Conservation (phyloP, 306 rosid species). For the Citrullus colocynthis region DNA sequence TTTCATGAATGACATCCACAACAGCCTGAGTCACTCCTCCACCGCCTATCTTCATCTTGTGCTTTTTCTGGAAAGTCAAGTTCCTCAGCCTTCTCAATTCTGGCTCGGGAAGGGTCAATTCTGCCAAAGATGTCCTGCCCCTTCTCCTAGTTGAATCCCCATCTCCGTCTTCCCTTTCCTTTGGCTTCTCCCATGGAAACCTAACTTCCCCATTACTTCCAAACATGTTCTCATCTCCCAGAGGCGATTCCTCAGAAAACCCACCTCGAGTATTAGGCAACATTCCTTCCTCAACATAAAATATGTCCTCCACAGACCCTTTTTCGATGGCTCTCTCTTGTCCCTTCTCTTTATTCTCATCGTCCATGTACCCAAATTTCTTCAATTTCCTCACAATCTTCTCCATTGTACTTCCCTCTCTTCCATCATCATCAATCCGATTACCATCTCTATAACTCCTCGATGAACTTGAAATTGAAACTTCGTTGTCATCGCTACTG, state of each 20-base stretch:
- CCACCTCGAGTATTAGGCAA: slow-evolving; percentile 79
- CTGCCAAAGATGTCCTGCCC: slow-evolving; percentile 58
- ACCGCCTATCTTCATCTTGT: slow-evolving; percentile 80
- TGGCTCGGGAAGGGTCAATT: slow-evolving; percentile 81
- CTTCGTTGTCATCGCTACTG: slow-evolving; percentile 33
- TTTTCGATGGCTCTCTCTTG: slow-evolving; percentile 45
- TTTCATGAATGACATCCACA: slow-evolving; percentile 82
- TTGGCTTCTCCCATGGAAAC: slow-evolving; percentile 90
- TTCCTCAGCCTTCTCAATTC: slow-evolving; percentile 72
- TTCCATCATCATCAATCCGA: slow-evolving; percentile 4
- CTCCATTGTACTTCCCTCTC: slow-evolving; percentile 59
- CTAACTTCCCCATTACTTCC: slow-evolving; percentile 59
- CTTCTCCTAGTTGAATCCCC: slow-evolving; percentile 23
- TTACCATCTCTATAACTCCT: slow-evolving; percentile 16
- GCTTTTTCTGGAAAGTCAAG: slow-evolving; percentile 83
- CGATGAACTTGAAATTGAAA: slow-evolving; percentile 17
- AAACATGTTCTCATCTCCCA: slow-evolving; percentile 46
- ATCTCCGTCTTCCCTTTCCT: slow-evolving; percentile 26
- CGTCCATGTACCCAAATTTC: slow-evolving; percentile 64
- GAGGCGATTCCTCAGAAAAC: slow-evolving; percentile 51
- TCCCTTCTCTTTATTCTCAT: slow-evolving; percentile 18
- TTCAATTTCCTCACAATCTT: slow-evolving; percentile 73
- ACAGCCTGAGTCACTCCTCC: slow-evolving; percentile 76
- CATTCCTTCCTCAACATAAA: slow-evolving; percentile 73
- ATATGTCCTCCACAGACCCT: slow-evolving; percentile 90